phyloP scores from a whole-genome alignment of 2,329 filamentous ascomycete species.

The Fusarium longipes region DNA sequence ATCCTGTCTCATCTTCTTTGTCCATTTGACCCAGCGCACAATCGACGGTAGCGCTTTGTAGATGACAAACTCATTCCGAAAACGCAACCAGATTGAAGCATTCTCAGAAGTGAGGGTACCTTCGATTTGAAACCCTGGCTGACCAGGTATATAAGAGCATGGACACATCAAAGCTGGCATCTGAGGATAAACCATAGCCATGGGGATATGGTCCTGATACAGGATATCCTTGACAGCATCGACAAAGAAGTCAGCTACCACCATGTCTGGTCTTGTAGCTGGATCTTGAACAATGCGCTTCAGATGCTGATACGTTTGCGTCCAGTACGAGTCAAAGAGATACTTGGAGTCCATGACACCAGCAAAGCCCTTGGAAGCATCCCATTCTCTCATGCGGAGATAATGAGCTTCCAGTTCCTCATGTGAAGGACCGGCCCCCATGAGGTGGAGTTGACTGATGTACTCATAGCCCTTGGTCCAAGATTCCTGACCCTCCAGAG shows the following conservation, averaged over 20 bases:
- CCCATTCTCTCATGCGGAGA: constrained; percentile 48
- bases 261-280: constrained; percentile 49
- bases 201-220: constrained; percentile 49
- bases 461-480: constrained; percentile 49
- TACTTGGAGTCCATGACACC: constrained; percentile 49
- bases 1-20: constrained; percentile 47
- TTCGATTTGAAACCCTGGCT: constrained; percentile 55
- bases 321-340: constrained; percentile 52
- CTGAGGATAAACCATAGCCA: constrained; percentile 54
- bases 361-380: constrained; percentile 45
- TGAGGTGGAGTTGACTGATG: constrained; percentile 45
- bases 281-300: constrained; percentile 24
- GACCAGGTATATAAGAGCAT: constrained; percentile 54
- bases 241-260: constrained; percentile 56
- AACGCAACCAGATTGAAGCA: constrained; percentile 52
- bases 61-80: constrained; percentile 50
- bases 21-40: constrained; percentile 47
- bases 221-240: constrained; percentile 55
- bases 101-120: constrained; percentile 51
- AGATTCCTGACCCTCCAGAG: constrained; percentile 49
- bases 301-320: constrained; percentile 39
- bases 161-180: constrained; percentile 54
- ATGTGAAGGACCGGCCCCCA: constrained; percentile 45
- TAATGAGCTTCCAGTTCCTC: constrained; percentile 48
- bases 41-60: constrained; percentile 47